Evolutionary conservation across 2,329 filamentous ascomycete genomes (phyloP), one percentile per base, ranked within the genome.

Genomic region (Calonectria leucothoes): DNA sequence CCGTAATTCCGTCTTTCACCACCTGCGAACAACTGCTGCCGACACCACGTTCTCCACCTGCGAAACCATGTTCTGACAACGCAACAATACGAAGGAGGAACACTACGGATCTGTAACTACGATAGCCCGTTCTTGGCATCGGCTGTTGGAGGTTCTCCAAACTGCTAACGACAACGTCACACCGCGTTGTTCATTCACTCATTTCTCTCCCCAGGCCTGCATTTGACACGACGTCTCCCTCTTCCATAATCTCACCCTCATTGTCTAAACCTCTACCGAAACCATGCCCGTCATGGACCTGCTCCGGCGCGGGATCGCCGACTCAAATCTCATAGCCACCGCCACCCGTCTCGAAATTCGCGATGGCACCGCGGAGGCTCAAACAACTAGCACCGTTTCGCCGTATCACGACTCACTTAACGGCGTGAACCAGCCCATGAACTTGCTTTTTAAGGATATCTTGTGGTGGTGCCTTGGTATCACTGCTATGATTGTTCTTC

Each of bases 381-480:
- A 83, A 61, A 81, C 87, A 27, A 85, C 83, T 51, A 85, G 87
- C 25, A 90, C 89, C 25, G 89, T 92, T 72, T 86, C 88, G 17
- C 88, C 89, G 23, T 93, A 88, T 81, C 86, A 88, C 77, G 88
- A 87, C 37, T 86, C 86, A 59, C 87, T 93, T 74, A 89, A 88
- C 78, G 91, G 91, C 69, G 91, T 93, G 75, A 89, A 92, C 78
- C 91, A 92, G 80, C 77, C 84, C 2, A 84, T 88, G 76, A 92
- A 93, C 81, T 82, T 90, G 76, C 77, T 90, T 15, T 91, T 92
- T 80, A 89, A 86, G 78, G 86, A 92, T 75, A 82, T 86, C 48
- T 80, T 93, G 15, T 93, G 91, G 91, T 91, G 88, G 88, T 91
- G 85, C 64, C 80, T 93, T 70, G 91, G 91, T 23, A 87, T 88